phyloP scores from a whole-genome alignment of 2,329 filamentous ascomycete genomes.

The Venturia effusa region DNA sequence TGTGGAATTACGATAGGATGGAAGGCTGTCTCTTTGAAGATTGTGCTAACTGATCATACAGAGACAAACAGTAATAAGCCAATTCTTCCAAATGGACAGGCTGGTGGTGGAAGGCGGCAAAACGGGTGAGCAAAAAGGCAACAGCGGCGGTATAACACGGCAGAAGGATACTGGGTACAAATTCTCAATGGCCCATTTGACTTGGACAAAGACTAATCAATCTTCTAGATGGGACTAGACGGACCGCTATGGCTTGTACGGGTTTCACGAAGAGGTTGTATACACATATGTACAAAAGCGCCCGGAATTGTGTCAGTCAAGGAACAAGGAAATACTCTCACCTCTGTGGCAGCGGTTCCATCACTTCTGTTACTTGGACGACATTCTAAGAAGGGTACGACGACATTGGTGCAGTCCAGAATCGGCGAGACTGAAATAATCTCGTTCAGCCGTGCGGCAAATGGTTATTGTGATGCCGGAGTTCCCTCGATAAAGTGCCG shows the following conservation, averaged over 20 bases:
- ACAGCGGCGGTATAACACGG: constrained; percentile 56
- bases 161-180: constrained; percentile 71
- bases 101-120: constrained; percentile 86
- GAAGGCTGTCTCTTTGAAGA: background rate
- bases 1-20: background rate
- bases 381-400: too few relatives aligned
- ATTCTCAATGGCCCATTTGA: background rate
- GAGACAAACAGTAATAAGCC: constrained; percentile 90
- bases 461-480: too few relatives aligned
- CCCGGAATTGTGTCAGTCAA: background rate
- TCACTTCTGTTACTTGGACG: too few relatives aligned
- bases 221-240: background rate
- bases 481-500: too few relatives aligned
- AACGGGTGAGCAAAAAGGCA: constrained; percentile 60
- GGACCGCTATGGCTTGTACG: background rate
- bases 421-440: too few relatives aligned
- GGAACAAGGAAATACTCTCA: background rate
- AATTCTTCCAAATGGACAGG: constrained; percentile 86
- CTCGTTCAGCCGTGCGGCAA: too few relatives aligned
- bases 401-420: too few relatives aligned
- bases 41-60: constrained; percentile 37
- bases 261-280: background rate
- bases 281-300: background rate
- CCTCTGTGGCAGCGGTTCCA: background rate
- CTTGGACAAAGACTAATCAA: background rate